phyloP scores from a whole-genome alignment of 2,329 filamentous ascomycete species.

The Aurifilum marmelostoma region DNA sequence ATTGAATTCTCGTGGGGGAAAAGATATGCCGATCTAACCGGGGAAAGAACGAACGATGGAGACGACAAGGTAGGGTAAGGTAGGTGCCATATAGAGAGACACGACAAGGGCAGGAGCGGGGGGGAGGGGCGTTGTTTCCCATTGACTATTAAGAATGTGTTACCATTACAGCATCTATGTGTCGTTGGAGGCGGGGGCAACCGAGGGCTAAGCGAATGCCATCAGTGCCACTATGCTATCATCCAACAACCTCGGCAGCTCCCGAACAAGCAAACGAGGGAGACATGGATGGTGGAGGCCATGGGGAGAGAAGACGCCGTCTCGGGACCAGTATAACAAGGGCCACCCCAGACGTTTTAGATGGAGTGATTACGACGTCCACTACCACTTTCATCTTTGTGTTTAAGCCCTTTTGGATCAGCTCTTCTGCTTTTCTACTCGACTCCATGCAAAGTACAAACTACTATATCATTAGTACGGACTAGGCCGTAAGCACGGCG shows the following conservation, averaged over 20 bases:
- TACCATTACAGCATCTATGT: not conserved
- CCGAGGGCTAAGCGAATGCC: not conserved
- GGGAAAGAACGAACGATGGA: not conserved
- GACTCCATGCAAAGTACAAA: no score
- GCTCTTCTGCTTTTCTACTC: no score
- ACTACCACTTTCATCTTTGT: not conserved
- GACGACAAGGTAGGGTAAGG: not conserved
- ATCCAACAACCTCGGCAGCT: constrained; percentile 10
- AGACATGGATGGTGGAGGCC: no score
- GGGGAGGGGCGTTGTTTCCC: not conserved
- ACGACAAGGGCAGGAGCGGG: not conserved
- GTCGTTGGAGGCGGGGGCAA: not conserved
- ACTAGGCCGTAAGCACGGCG: not conserved
- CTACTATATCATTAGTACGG: no score
- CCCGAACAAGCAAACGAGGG: not conserved
- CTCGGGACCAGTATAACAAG: not conserved
- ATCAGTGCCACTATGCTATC: not conserved
- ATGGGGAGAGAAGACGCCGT: not conserved
- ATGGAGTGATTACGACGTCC: not conserved
- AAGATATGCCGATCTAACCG: not conserved
- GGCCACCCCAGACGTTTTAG: not conserved
- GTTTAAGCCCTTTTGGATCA: not conserved
- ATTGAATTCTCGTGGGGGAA: not conserved
- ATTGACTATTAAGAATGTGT: not conserved
- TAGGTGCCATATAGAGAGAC: not conserved